These are phyloP conservation scores for Stenocarpella maydis DNA, from an alignment of 2,329 filamentous ascomycete genomes.

Conservation along the genomic window DNA sequence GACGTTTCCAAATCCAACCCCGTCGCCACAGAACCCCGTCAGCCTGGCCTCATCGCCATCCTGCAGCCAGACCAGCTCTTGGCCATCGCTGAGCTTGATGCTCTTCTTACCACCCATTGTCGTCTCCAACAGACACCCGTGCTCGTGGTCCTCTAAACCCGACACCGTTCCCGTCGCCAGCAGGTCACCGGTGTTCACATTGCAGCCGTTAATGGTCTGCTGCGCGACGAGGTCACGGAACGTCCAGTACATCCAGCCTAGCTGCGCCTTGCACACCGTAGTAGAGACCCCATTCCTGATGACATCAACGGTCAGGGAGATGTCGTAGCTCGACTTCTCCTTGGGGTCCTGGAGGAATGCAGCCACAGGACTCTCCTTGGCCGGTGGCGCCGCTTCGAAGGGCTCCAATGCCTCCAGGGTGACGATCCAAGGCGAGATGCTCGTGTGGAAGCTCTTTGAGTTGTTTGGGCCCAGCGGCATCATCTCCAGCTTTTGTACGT, in stretches of 20 bases:
- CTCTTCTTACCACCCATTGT: slow-evolving; percentile 47
- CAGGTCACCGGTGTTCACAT: slow-evolving; percentile 50
- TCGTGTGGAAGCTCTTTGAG: slow-evolving; percentile 67
- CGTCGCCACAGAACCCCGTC: slow-evolving; percentile 50
- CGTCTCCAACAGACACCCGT: slow-evolving; percentile 52
- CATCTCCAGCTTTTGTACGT: slow-evolving; percentile 70
- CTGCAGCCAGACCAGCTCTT: slow-evolving; percentile 46
- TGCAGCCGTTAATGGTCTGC: slow-evolving; percentile 48
- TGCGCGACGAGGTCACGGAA: slow-evolving; percentile 49
- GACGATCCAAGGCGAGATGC: slow-evolving; percentile 68
- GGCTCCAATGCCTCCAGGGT: slow-evolving; percentile 68
- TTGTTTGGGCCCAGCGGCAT: slow-evolving; percentile 67
- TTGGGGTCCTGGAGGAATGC: slow-evolving; percentile 47
- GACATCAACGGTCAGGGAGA: slow-evolving; percentile 44
- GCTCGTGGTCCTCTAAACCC: slow-evolving; percentile 44
- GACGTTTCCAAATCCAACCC: slow-evolving; percentile 52
- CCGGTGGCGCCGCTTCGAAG: slow-evolving; percentile 55
- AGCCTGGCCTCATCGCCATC: slow-evolving; percentile 52
- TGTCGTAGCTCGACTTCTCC: slow-evolving; percentile 46
- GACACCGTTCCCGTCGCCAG: slow-evolving; percentile 53
- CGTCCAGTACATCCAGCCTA: slow-evolving; percentile 49
- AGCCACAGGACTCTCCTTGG: slow-evolving; percentile 39
- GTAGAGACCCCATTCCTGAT: slow-evolving; percentile 38
- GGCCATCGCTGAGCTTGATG: slow-evolving; percentile 42
- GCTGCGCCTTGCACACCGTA: slow-evolving; percentile 42